phyloP scores from a whole-genome alignment of 176 grass and related monocot species.

The Juncus effusus region DNA sequence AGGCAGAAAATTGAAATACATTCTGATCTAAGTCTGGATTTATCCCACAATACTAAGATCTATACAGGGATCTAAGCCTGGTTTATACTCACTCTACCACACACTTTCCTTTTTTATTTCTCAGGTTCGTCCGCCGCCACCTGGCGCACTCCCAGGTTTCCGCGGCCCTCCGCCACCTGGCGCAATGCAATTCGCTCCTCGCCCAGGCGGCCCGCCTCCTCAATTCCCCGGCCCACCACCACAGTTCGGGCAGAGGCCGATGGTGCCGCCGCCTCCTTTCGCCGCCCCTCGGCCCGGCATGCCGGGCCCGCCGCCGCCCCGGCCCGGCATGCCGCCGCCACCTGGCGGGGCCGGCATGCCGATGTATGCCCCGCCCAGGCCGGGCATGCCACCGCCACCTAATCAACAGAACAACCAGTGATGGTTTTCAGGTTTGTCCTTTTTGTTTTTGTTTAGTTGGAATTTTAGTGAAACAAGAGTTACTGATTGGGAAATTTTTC shows the following conservation, averaged over 20 bases:
- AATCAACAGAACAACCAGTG: constrained; percentile 71
- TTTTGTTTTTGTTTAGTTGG: not conserved
- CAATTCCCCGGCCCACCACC: constrained; percentile 52
- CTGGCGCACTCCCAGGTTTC: constrained; percentile 23
- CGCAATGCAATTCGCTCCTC: constrained; percentile 49
- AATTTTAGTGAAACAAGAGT: too few species aligned
- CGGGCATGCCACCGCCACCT: constrained; percentile 78
- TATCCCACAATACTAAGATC: not conserved
- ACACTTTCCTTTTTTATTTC: not conserved
- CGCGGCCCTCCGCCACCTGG: constrained; percentile 46
- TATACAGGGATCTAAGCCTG: not conserved
- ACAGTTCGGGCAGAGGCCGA: constrained; percentile 68
- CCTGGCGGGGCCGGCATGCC: constrained; percentile 29
- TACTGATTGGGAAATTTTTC: too few species aligned
- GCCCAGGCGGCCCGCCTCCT: constrained; percentile 53
- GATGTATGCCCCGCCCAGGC: constrained; percentile 59
- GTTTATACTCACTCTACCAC: not conserved
- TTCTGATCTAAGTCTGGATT: not conserved
- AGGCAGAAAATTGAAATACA: not conserved
- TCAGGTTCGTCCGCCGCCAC: constrained; percentile 28
- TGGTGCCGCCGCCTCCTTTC: constrained; percentile 46
- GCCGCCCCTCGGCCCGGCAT: constrained; percentile 54
- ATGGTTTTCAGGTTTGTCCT: constrained; percentile 42
- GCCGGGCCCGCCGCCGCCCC: constrained; percentile 45
- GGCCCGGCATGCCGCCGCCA: constrained; percentile 69